phyloP scores from a whole-genome alignment of 805 yeast genomes.

The Groenewaldozyma salmanticensis region DNA sequence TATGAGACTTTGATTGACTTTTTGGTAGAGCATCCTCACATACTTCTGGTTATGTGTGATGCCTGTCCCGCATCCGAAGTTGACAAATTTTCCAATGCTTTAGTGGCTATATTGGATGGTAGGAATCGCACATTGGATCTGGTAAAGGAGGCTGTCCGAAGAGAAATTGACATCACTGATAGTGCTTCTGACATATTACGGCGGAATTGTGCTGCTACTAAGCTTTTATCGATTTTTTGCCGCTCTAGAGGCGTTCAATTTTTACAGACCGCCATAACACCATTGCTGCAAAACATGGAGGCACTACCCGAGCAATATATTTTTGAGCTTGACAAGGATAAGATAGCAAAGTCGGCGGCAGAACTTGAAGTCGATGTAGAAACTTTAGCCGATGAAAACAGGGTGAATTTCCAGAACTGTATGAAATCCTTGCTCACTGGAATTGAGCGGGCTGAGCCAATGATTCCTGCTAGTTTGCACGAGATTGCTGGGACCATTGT shows the following conservation, averaged over 20 bases:
- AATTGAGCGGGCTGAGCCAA: constrained; percentile 34
- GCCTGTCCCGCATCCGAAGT: constrained; percentile 62
- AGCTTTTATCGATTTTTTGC: constrained; percentile 63
- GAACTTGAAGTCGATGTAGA: constrained; percentile 49
- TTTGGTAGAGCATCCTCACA: constrained; percentile 19
- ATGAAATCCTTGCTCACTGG: background rate
- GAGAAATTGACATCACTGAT: constrained; percentile 52
- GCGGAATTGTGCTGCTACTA: constrained; percentile 73
- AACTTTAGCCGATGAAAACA: constrained; percentile 27
- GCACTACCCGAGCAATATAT: constrained; percentile 34
- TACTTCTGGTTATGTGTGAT: constrained; percentile 45
- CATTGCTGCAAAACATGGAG: constrained; percentile 46
- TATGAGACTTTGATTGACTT: constrained; percentile 19
- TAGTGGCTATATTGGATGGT: constrained; percentile 45
- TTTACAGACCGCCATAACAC: constrained; percentile 42
- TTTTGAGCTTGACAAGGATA: constrained; percentile 48
- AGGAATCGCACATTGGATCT: constrained; percentile 28
- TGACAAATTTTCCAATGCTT: constrained; percentile 57
- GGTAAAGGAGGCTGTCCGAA: constrained; percentile 44
- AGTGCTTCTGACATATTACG: constrained; percentile 67
- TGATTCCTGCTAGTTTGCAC: constrained; percentile 53
- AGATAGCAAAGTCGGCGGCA: constrained; percentile 38
- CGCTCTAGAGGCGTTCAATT: constrained; percentile 56
- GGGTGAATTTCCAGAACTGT: background rate
- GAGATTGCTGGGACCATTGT: constrained; percentile 55